Base-by-base conservation (phyloP, 1,284 basidiomycete species). In the Tilletiopsis washingtonensis region DNA sequence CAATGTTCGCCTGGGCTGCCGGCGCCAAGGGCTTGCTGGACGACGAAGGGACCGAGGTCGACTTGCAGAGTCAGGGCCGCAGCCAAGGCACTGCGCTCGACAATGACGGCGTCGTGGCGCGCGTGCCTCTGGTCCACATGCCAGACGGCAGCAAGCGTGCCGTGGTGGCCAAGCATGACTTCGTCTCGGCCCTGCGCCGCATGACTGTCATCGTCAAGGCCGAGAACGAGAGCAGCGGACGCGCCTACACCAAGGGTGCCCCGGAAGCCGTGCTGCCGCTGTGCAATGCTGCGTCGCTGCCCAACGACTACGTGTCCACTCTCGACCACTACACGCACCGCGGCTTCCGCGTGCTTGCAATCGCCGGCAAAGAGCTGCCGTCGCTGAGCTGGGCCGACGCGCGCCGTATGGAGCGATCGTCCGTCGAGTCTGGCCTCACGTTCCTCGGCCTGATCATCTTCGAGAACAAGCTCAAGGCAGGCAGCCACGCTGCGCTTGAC, bases 381-480 rank as follows among this genome's bases (percentile, higher is more conserved):
- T 37, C 20, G 6, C 26, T 54, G 19, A 38, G 47, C 32, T 60
- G 58, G 58, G 23, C 21, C 20, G 45, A 45, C 4, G 49, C 47
- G 5, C 47, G 46, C 32, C 12, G 39, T n/a, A 40, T 48, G 46
- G 23, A 4, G 3, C 20, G 32, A 27, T 27, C 32, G 3, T 36
- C 51, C 11, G 56, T 47, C 42, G 59, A 62, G 38, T 44, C 40
- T 20, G 19, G 49, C 19, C 32, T 62, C 12, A n/a, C 34, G 5
- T 62, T 62, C 23, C 40, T 62, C 26, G 60, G 60, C 5, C 48
- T 62, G 2, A 45, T 62, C 36, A 29, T 62, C 27, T 61, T 62
- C 20, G 60, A 61, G 40, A 62, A 62, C 45, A 49, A 49, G 39
- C 50, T 62, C 42, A 62, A 61, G 43, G 37, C 24, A 5, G 46